Conservation (phyloP, 805 yeast genomes). For the Candida easanensis region DNA sequence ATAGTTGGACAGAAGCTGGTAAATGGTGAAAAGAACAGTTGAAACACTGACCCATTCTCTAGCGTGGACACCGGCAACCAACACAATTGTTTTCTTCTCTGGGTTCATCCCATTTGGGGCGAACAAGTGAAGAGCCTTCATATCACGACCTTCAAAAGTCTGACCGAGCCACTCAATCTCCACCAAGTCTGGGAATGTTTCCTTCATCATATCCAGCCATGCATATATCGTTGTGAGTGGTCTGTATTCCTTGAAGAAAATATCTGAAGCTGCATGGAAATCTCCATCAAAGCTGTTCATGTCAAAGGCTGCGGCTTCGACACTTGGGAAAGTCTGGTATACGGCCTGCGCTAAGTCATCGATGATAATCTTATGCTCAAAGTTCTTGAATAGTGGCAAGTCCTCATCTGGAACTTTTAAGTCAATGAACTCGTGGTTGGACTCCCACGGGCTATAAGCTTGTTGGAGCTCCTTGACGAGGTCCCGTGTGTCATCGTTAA, state of each 20-base stretch:
- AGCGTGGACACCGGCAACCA: slow-evolving; percentile 86
- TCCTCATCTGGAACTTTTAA: slow-evolving; percentile 28
- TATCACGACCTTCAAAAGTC: slow-evolving; percentile 71
- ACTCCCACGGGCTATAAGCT: slow-evolving; percentile 48
- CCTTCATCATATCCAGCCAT: slow-evolving; percentile 63
- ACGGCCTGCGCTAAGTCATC: slow-evolving; percentile 57
- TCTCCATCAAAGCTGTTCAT: slow-evolving; percentile 8
- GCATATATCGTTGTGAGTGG: slow-evolving; percentile 64
- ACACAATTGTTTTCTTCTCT: slow-evolving; percentile 61
- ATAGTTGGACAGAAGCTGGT: slow-evolving; percentile 45
- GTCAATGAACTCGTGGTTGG: slow-evolving; percentile 44
- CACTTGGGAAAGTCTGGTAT: slow-evolving; percentile 49
- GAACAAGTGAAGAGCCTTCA: slow-evolving; percentile 64
- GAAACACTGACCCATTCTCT: slow-evolving; percentile 86
- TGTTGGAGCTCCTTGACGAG: slow-evolving; percentile 9
- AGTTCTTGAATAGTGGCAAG: background rate
- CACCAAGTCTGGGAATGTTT: slow-evolving; percentile 64
- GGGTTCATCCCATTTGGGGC: slow-evolving; percentile 41
- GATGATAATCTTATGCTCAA: slow-evolving; percentile 38
- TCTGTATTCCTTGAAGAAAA: slow-evolving; percentile 70
- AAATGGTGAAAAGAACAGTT: slow-evolving; percentile 57
- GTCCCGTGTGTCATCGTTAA: slow-evolving; percentile 2
- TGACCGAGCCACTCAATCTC: slow-evolving; percentile 65
- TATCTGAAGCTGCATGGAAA: slow-evolving; percentile 34
- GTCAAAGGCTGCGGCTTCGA: slow-evolving; percentile 7